Evolutionary conservation across 495 filamentous ascomycete genomes (phyloP).

Genomic region (Immersiella caudata): DNA sequence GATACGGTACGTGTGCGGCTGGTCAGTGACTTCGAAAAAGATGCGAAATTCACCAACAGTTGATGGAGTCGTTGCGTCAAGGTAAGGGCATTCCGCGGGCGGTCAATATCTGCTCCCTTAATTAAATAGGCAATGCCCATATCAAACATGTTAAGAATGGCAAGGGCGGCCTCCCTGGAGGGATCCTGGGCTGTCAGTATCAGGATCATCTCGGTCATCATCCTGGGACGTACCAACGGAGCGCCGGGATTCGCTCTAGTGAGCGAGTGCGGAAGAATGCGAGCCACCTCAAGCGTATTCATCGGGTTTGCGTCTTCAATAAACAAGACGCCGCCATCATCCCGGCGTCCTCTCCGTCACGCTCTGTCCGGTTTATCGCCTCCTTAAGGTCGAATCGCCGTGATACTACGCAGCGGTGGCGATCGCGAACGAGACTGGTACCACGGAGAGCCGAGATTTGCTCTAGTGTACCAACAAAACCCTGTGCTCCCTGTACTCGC

Average conservation of each 20-base stretch:
- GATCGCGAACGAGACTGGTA: conserved; percentile 32
- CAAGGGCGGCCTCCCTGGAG: conserved; percentile 27
- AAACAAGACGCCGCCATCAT: conserved; percentile 29
- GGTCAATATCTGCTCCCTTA: conserved; percentile 27
- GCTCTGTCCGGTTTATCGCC: conserved; percentile 19
- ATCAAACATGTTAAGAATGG: conserved; percentile 35
- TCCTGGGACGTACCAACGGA: too few relatives aligned
- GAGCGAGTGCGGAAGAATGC: conserved; percentile 34
- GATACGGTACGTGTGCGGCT: conserved; percentile 30
- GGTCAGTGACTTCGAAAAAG: conserved; percentile 24
- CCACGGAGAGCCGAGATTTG: conserved; percentile 25
- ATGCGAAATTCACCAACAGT: conserved; percentile 29
- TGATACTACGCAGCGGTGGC: conserved; percentile 33
- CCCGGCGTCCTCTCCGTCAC: conserved; percentile 22
- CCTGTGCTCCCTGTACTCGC: conserved; percentile 23
- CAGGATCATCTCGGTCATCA: too few relatives aligned
- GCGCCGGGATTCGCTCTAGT: conserved; percentile 21
- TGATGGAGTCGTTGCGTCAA: conserved; percentile 26
- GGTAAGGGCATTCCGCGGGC: conserved; percentile 29
- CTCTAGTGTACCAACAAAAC: conserved; percentile 25
- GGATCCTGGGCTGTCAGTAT: conserved; percentile 12
- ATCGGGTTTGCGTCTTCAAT: conserved; percentile 13
- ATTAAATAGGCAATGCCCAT: conserved; percentile 28
- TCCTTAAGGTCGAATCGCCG: conserved; percentile 27
- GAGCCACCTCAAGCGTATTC: conserved; percentile 28